Conservation (phyloP, 2,329 filamentous ascomycete genomes). For the Coleophoma eucalyptorum region DNA sequence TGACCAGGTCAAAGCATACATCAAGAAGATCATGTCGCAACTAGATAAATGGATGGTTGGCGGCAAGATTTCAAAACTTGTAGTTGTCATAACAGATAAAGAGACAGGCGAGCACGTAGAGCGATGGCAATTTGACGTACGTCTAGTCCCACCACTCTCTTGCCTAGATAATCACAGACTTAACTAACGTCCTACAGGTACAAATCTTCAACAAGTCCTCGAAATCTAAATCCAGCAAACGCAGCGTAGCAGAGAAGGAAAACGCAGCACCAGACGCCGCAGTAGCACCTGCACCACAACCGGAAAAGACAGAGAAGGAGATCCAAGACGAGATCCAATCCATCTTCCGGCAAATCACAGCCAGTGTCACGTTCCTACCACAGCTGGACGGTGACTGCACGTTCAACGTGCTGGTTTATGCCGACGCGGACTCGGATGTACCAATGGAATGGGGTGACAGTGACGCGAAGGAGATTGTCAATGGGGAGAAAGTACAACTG, state of each 20-base stretch:
- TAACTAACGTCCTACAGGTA: constrained; percentile 23
- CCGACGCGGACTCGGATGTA: constrained; percentile 93
- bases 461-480: constrained; percentile 90
- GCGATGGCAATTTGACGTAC: constrained; percentile 95
- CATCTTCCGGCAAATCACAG: constrained; percentile 96
- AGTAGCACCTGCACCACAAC: constrained; percentile 21
- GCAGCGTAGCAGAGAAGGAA: constrained; percentile 56
- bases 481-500: constrained; percentile 92
- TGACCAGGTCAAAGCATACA: constrained; percentile 98
- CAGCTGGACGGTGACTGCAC: constrained; percentile 94
- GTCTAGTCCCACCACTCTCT: constrained; percentile 8
- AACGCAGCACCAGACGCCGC: constrained; percentile 56
- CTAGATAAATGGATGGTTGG: constrained; percentile 97
- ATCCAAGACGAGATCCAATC: constrained; percentile 96
- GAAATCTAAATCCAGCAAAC: constrained; percentile 24
- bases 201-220: constrained; percentile 37
- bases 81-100: constrained; percentile 95
- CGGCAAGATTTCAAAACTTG: constrained; percentile 94
- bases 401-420: constrained; percentile 97
- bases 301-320: constrained; percentile 84
- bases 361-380: constrained; percentile 92
- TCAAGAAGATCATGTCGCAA: constrained; percentile 99
- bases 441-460: constrained; percentile 98
- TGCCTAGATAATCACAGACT: neutral
- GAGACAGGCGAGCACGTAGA: constrained; percentile 96